A percentile compares a stretch with the other conserved stretches of the same genome.
Conservation (phyloP, 2,329 filamentous ascomycete species). For the Trichophyton mentagrophytes region DNA sequence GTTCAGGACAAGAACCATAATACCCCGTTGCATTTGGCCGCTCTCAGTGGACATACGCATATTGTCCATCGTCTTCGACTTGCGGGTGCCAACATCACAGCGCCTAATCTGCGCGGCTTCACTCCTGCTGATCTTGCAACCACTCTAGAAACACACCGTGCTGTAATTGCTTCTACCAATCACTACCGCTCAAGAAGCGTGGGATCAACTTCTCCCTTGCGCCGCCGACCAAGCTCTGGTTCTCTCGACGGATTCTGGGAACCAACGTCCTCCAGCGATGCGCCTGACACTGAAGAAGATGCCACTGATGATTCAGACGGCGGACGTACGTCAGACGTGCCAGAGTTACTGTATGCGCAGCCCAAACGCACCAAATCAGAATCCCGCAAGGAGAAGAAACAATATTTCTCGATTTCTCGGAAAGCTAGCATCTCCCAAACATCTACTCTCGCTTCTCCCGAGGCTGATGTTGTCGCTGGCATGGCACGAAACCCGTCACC, state of each 20-base stretch:
- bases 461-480: slow-evolving; percentile 18
- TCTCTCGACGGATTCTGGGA: slow-evolving; percentile 58
- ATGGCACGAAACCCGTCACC: slow-evolving; percentile 35
- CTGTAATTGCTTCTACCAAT: slow-evolving; percentile 48
- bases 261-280: slow-evolving; percentile 35
- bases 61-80: slow-evolving; percentile 65
- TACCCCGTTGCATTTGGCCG: slow-evolving; percentile 69
- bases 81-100: slow-evolving; percentile 57
- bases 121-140: slow-evolving; percentile 59
- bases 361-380: slow-evolving; percentile 11
- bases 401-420: slow-evolving; percentile 13
- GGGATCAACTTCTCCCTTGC: slow-evolving; percentile 41
- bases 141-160: slow-evolving; percentile 50
- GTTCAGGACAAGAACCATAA: slow-evolving; percentile 66
- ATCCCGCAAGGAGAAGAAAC: slow-evolving; percentile 5
- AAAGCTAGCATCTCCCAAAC: slow-evolving; percentile 13
- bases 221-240: slow-evolving; percentile 41
- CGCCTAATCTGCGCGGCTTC: slow-evolving; percentile 57
- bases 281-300: slow-evolving; percentile 33
- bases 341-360: slow-evolving; percentile 16
- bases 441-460: slow-evolving; percentile 14
- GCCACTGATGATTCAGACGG: slow-evolving; percentile 20
- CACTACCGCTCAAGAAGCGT: slow-evolving; percentile 55
- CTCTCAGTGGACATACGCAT: slow-evolving; percentile 60
- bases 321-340: slow-evolving; percentile 16